Evolutionary conservation across 2,329 filamentous ascomycete genomes (phyloP).

Genomic region (Chrysosphaeria jannelii): DNA sequence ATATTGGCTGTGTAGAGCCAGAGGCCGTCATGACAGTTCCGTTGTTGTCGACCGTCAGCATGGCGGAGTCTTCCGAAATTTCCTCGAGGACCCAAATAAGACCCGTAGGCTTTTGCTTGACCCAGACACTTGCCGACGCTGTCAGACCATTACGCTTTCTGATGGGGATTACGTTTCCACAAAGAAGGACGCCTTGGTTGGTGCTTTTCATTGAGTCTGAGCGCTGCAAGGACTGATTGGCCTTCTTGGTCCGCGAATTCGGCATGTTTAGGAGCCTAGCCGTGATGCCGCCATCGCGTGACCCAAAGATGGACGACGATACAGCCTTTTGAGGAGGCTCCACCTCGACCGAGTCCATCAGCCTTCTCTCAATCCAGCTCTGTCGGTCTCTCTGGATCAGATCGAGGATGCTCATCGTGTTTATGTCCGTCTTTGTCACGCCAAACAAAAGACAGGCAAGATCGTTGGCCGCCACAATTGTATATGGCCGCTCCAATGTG

Average conservation of each 20-base stretch:
- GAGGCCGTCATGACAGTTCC: slow-evolving; percentile 38
- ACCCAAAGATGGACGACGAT: slow-evolving; percentile 30
- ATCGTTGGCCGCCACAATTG: slow-evolving; percentile 86
- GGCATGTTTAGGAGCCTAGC: slow-evolving; percentile 71
- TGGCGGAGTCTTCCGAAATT: slow-evolving; percentile 77
- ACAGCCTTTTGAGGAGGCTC: slow-evolving; percentile 9
- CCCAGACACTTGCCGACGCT: slow-evolving; percentile 86
- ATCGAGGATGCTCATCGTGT: slow-evolving; percentile 81
- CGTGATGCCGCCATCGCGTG: slow-evolving; percentile 45
- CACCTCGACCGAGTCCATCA: slow-evolving; percentile 27
- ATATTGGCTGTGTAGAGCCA: slow-evolving; percentile 63
- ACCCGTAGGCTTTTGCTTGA: slow-evolving; percentile 84
- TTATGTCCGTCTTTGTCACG: slow-evolving; percentile 86
- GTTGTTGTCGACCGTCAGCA: slow-evolving; percentile 45
- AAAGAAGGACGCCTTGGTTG: slow-evolving; percentile 47
- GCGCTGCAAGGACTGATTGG: too few relatives aligned
- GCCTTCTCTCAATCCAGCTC: slow-evolving; percentile 66
- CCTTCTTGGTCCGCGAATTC: slow-evolving; percentile 21
- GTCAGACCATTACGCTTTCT: slow-evolving; percentile 80
- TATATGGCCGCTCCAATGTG: slow-evolving; percentile 74
- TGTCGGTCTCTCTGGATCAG: slow-evolving; percentile 75
- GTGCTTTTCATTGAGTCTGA: too few relatives aligned
- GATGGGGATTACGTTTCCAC: slow-evolving; percentile 93
- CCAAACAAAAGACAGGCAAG: slow-evolving; percentile 92
- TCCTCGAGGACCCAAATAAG: slow-evolving; percentile 96